Evolutionary conservation across 169 alveolate species (phyloP), one percentile per base, ranked within the genome.

Genomic region (Cryptosporidium xiaoi): DNA sequence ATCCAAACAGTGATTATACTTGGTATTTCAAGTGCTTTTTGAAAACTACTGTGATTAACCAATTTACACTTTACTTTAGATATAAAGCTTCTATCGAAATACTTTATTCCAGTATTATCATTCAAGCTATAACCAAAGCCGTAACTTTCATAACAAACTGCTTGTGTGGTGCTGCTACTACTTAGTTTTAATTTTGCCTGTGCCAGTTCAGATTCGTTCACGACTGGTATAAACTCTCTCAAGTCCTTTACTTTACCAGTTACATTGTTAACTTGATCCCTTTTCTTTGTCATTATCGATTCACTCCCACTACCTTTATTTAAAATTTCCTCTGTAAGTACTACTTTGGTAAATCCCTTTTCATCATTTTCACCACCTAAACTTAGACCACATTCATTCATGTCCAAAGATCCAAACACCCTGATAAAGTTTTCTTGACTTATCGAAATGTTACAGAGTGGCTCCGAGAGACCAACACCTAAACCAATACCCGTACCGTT

Each of bases 31-130:
- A 53, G 58, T 46, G 58, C 60, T 20, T 71, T 71, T 12, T 53
- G 55, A 13, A 71, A 71, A 31, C 31, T 71, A 16, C 58, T 53
- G 58, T 71, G 84, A 24, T 53, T 55, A 71, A 29, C 64, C 5
- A 71, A 58, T 34, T 58, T 71, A 18, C 84, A 71, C 56, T 71
- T 71, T 4, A 71, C 24, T 40, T n/a, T 71, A 24, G 84, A 71
- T 10, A 71, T 29, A 18, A 71, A 71, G n/a, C 15, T 33, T 16
- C 60, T 18, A 44, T 71, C 69, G 36, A 71, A 71, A 29, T 29
- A 33, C 51, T 68, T 48, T 3, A 68, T 20, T 50, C 83, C 83
- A 7, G 33, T 55, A 58, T 18, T 18, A 6, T 4, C 29, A n/a
- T 8, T 50, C 18, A 24, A 18, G 15, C 33, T 51, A 24, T 24